Evolutionary conservation across 306 rosid species (phyloP), one percentile per base, ranked within the genome.

Genomic region (Sindora glabra): DNA sequence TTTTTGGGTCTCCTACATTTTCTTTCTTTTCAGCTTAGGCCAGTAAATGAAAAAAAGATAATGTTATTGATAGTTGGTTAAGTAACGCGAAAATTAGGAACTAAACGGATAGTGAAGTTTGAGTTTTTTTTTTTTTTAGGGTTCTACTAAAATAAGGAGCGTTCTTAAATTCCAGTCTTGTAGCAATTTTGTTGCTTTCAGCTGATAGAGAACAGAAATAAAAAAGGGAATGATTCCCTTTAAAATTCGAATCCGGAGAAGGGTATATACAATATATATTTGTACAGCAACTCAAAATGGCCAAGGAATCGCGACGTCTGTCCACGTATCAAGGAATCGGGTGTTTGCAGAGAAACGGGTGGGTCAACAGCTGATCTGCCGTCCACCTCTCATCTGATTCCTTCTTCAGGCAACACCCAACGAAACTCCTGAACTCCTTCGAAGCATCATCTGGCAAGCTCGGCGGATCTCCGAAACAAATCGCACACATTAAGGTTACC

Each of bases 401-500:
- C 76, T 91, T 91, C 70, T 85, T 90, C 59, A 91, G 56, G 15
- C 98, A 91, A 52, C 92, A 81, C 12, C 85, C 79, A 0, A 91
- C 47, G 16, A 91, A 91, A 34, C 67, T 70, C 5, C 80, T 75
- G 37, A 88, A 88, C 55, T 81, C 85, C 5, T 40, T 14, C 3
- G 98, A 88, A 0, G 76, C 86, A 0, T 72, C 39, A 12, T 67
- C 82, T 14, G 98, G 98, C 37, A 83, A 57, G 3, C 52, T 63
- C 0, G 98, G 98, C 0, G 95, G 89, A 3, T 91, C 98, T 0
- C 89, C 81, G 34, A 88, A 91, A 34, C 98, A 91, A 9, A 91
- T 88, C 12, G 96, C 87, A 16, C 95, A 91, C 95, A 91, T 91
- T 0, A 91, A 73, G 16, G 95, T 69, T 1, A 89, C 86, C 98